These are phyloP conservation scores for Eustoma russellianum DNA, from an alignment of 257 asterid genomes.

Conservation along the genomic window DNA sequence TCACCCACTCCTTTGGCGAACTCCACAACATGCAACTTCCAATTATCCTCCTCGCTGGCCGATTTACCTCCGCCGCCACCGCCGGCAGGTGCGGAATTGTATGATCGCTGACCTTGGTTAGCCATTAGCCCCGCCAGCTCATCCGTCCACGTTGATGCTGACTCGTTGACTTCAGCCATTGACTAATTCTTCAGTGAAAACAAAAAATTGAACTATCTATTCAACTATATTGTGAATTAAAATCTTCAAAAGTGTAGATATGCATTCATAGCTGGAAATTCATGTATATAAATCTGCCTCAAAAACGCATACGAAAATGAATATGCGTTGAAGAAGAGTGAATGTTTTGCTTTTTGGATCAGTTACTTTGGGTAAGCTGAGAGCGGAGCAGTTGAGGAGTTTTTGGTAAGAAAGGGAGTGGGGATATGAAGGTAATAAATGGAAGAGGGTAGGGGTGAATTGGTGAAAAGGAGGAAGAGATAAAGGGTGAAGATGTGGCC, in stretches of 20 bases:
- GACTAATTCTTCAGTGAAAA: slow-evolving; percentile 4
- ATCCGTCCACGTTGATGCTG: slow-evolving; percentile 30
- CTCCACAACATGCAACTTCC: slow-evolving; percentile 74
- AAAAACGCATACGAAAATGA: neutral
- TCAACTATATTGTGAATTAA: no score
- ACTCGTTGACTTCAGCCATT: slow-evolving; percentile 66
- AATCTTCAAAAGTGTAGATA: neutral
- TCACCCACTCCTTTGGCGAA: slow-evolving; percentile 88
- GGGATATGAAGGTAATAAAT: slow-evolving; percentile 27
- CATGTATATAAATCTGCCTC: neutral
- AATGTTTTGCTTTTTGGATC: no score
- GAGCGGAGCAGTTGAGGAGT: neutral
- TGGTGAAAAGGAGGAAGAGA: slow-evolving; percentile 1
- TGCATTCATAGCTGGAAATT: neutral
- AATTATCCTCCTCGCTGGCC: slow-evolving; percentile 26
- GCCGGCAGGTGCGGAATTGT: slow-evolving; percentile 15
- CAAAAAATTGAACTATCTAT: slow-evolving; percentile 9
- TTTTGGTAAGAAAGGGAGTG: slow-evolving; percentile 7
- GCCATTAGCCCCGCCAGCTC: slow-evolving; percentile 15
- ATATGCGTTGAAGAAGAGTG: no score
- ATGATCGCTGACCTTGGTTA: slow-evolving; percentile 11
- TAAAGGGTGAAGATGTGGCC: slow-evolving; percentile 25
- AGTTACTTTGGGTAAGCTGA: neutral
- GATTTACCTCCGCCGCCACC: slow-evolving; percentile 5
- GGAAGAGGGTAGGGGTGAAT: slow-evolving; percentile 14